phyloP scores from a whole-genome alignment of 177 flowering plant genomes.

The Vitis hybrid region DNA sequence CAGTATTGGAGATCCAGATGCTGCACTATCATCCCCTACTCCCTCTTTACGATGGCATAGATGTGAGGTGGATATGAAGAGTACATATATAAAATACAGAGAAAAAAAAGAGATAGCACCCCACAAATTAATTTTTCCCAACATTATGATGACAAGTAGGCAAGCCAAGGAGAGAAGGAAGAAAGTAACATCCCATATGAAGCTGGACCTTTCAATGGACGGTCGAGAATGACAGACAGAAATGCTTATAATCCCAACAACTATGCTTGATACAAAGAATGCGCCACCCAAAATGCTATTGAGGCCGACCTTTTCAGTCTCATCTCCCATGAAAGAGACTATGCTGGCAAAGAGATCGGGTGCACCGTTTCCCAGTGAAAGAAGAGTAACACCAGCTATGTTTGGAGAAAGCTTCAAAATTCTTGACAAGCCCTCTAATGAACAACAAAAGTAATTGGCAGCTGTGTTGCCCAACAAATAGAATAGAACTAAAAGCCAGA shows the following conservation, averaged over 20 bases:
- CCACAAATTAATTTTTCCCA: slow-evolving; percentile 56
- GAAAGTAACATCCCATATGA: slow-evolving; percentile 67
- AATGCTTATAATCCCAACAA: slow-evolving; percentile 65
- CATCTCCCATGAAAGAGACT: slow-evolving; percentile 63
- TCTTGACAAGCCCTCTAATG: slow-evolving; percentile 64
- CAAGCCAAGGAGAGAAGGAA: slow-evolving; percentile 44
- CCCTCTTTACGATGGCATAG: slow-evolving; percentile 1
- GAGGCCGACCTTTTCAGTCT: slow-evolving; percentile 53
- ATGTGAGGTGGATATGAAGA: slow-evolving; percentile 35
- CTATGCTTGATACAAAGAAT: slow-evolving; percentile 70
- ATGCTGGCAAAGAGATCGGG: slow-evolving; percentile 80
- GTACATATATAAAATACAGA: slow-evolving; percentile 63
- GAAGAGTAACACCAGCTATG: slow-evolving; percentile 84
- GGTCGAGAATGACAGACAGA: slow-evolving; percentile 22
- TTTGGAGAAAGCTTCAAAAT: slow-evolving; percentile 70
- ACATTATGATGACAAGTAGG: slow-evolving; percentile 43
- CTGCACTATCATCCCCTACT: slow-evolving; percentile 5
- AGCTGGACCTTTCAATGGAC: slow-evolving; percentile 44
- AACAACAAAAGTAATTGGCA: slow-evolving; percentile 76
- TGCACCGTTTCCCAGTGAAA: slow-evolving; percentile 91
- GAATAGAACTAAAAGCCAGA: slow-evolving; percentile 72
- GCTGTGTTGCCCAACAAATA: slow-evolving; percentile 86
- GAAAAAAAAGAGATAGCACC: slow-evolving; percentile 58
- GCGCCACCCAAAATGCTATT: slow-evolving; percentile 84
- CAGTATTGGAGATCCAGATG: background rate